Conservation (phyloP, 768 basidiomycete species). For the Kwoniella europaea region DNA sequence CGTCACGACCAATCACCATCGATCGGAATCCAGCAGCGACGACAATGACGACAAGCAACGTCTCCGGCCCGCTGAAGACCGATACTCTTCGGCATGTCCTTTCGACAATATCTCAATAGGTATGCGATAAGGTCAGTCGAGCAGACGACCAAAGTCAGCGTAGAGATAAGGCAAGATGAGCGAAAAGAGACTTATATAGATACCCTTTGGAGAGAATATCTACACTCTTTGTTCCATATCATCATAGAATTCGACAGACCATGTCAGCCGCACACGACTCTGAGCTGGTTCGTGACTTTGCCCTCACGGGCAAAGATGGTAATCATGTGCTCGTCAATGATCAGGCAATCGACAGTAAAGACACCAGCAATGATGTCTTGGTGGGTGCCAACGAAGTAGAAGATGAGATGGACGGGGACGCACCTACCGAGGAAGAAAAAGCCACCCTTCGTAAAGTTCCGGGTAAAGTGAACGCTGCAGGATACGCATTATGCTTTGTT, state of each 20-base stretch:
- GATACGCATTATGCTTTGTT: slow-evolving; percentile 47
- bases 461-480: slow-evolving; percentile 38
- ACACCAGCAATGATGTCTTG: background rate
- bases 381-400: background rate
- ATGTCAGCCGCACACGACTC: slow-evolving; percentile 20
- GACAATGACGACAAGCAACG: too few relatives aligned
- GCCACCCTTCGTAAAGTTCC: slow-evolving; percentile 39
- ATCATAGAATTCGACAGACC: too few relatives aligned
- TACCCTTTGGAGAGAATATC: too few relatives aligned
- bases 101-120: background rate
- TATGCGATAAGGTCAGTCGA: too few relatives aligned
- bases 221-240: too few relatives aligned
- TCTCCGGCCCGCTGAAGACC: background rate
- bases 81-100: background rate
- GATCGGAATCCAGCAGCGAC: too few relatives aligned
- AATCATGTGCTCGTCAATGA: slow-evolving; percentile 5
- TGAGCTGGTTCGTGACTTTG: slow-evolving; percentile 12
- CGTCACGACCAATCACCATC: background rate
- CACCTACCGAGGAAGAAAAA: slow-evolving; percentile 26
- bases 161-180: too few relatives aligned
- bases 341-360: background rate
- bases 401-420: background rate
- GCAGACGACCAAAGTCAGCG: too few relatives aligned
- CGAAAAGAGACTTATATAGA: too few relatives aligned
- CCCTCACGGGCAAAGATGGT: slow-evolving; percentile 20